phyloP scores from a whole-genome alignment of 495 filamentous ascomycete genomes.

The Podospora didyma region DNA sequence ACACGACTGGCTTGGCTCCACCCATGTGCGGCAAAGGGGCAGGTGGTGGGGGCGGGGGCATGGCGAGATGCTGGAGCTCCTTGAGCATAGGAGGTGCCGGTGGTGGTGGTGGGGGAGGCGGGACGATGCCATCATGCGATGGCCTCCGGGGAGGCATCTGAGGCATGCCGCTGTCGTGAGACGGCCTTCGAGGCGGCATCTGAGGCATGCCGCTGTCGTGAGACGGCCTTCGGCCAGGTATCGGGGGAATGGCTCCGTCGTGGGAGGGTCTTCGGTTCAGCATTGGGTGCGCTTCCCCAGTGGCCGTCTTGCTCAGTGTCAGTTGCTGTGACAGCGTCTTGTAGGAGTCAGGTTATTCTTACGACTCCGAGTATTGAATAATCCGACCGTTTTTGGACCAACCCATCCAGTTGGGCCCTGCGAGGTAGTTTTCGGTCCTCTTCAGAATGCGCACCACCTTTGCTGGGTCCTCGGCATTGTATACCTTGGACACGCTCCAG shows the following conservation, averaged over 20 bases:
- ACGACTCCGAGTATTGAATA: slow-evolving; percentile 90
- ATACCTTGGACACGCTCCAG: slow-evolving; percentile 91
- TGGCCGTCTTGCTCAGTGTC: background rate
- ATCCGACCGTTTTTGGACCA: slow-evolving; percentile 99
- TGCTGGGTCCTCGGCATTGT: slow-evolving; percentile 66
- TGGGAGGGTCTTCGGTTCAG: slow-evolving; percentile 9
- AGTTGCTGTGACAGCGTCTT: background rate
- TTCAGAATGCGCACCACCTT: slow-evolving; percentile 87
- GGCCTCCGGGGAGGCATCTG: slow-evolving; percentile 25
- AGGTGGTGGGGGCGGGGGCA: slow-evolving; percentile 62
- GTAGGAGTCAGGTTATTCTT: slow-evolving; percentile 40
- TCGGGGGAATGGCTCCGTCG: slow-evolving; percentile 4
- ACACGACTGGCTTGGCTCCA: slow-evolving; percentile 29
- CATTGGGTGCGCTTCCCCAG: background rate
- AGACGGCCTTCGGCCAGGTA: slow-evolving; percentile 8
- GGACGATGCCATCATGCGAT: slow-evolving; percentile 33
- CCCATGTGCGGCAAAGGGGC: slow-evolving; percentile 46
- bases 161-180: slow-evolving; percentile 42
- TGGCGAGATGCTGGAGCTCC: slow-evolving; percentile 80
- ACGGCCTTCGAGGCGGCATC: slow-evolving; percentile 41
- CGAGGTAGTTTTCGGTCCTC: slow-evolving; percentile 64
- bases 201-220: slow-evolving; percentile 3
- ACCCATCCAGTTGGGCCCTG: slow-evolving; percentile 89
- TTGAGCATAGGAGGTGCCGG: slow-evolving; percentile 61
- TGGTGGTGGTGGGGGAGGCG: slow-evolving; percentile 47